Conservation (phyloP, 2,329 filamentous ascomycete genomes). For the Diaporthe nobilis region DNA sequence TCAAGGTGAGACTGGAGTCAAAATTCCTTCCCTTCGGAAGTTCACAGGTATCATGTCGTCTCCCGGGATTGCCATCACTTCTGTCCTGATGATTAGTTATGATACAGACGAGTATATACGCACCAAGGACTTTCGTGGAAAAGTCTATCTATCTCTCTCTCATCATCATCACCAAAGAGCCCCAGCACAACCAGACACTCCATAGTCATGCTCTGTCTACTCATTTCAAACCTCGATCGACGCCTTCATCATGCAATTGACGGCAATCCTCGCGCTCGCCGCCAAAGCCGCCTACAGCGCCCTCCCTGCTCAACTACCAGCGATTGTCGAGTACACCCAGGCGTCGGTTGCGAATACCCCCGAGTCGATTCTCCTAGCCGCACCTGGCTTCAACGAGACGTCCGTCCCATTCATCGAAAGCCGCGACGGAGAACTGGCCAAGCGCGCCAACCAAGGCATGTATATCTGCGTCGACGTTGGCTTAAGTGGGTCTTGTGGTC, state of each 20-base stretch:
- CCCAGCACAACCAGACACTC: background rate
- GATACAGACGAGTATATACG: background rate
- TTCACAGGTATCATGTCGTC: background rate
- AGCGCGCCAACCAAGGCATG: background rate
- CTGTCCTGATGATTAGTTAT: background rate
- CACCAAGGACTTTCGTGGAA: background rate
- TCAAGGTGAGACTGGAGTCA: background rate
- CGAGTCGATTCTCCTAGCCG: background rate
- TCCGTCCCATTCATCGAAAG: background rate
- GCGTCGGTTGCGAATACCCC: background rate
- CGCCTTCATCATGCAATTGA: background rate
- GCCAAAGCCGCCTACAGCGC: background rate
- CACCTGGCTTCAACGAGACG: background rate
- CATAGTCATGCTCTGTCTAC: background rate
- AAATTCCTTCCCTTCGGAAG: background rate
- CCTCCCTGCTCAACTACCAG: background rate
- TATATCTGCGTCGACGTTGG: background rate
- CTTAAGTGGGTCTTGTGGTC: background rate
- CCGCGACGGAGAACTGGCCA: background rate
- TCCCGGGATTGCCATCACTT: background rate
- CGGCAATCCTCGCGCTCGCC: constrained; percentile 5
- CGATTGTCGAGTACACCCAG: background rate
- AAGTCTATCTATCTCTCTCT: background rate
- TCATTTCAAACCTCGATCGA: too few relatives aligned
- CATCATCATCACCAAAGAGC: background rate